Evolutionary conservation across 2,329 filamentous ascomycete genomes (phyloP).

Genomic region (Botrytis byssoidea): DNA sequence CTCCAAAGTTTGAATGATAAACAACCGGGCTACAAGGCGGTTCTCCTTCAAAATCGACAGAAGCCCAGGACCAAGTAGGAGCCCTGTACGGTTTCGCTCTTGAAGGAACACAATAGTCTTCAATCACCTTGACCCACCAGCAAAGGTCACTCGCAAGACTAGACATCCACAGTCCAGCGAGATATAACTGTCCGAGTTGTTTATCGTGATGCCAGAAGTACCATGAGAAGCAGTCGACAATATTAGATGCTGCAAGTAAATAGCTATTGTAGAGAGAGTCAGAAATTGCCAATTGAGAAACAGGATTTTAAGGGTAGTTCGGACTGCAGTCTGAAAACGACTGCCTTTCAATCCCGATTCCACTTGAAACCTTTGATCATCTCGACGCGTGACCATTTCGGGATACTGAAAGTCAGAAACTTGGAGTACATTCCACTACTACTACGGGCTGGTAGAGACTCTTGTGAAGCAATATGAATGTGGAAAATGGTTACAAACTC

Average conservation of each 20-base stretch:
- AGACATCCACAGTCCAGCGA: background rate
- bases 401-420: background rate
- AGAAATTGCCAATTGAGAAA: background rate
- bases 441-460: background rate
- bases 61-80: conserved; percentile 5
- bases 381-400: background rate
- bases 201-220: background rate
- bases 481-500: background rate
- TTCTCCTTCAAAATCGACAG: background rate
- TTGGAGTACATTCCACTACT: background rate
- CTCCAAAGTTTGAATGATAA: background rate
- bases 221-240: background rate
- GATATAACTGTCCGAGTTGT: background rate
- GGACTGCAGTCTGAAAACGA: background rate
- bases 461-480: background rate
- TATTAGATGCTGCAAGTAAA: background rate
- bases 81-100: background rate
- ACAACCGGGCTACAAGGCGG: background rate
- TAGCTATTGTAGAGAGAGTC: background rate
- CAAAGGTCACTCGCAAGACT: background rate
- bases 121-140: background rate
- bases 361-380: background rate
- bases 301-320: background rate
- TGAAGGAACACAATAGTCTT: background rate
- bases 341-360: background rate